A percentile compares a stretch with the other conserved stretches of the same genome.
Conservation (phyloP, 441 rosid species). For the Adansonia gregorii region DNA sequence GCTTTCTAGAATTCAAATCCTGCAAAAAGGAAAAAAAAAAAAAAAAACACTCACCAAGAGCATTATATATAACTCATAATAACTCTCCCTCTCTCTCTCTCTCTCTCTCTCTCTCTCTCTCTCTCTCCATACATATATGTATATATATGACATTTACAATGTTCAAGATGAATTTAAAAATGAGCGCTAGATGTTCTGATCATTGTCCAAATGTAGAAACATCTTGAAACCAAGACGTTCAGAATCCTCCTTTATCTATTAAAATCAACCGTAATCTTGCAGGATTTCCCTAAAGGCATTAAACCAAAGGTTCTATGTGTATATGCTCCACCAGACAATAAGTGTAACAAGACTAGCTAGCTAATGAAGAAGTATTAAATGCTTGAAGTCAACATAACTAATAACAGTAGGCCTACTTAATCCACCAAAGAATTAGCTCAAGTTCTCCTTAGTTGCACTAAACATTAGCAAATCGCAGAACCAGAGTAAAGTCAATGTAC, state of each 20-base stretch:
- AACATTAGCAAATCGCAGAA: neutral
- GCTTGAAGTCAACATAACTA: neutral
- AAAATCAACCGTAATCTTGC: neutral
- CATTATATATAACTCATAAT: slow-evolving; percentile 10
- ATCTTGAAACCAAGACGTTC: slow-evolving; percentile 9
- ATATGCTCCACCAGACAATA: neutral
- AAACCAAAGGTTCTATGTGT: neutral
- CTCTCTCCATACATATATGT: too few species aligned
- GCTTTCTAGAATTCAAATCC: slow-evolving; percentile 47
- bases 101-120: too few species aligned
- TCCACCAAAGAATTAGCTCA: neutral
- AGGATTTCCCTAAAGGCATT: neutral
- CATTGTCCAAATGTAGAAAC: neutral
- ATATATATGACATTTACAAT: neutral
- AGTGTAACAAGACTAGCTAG: slow-evolving; percentile 2
- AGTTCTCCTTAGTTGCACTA: slow-evolving; percentile 2
- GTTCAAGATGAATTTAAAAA: slow-evolving; percentile 9
- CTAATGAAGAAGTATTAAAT: neutral
- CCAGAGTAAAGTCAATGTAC: neutral
- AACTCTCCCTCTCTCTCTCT: neutral
- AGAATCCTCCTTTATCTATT: neutral
- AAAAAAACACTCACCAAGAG: slow-evolving; percentile 24
- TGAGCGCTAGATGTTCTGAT: neutral
- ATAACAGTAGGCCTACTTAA: neutral
- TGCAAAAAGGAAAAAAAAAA: slow-evolving; percentile 33